Base-by-base conservation (phyloP, 768 basidiomycete genomes). In the Daedaleopsis nitida region DNA sequence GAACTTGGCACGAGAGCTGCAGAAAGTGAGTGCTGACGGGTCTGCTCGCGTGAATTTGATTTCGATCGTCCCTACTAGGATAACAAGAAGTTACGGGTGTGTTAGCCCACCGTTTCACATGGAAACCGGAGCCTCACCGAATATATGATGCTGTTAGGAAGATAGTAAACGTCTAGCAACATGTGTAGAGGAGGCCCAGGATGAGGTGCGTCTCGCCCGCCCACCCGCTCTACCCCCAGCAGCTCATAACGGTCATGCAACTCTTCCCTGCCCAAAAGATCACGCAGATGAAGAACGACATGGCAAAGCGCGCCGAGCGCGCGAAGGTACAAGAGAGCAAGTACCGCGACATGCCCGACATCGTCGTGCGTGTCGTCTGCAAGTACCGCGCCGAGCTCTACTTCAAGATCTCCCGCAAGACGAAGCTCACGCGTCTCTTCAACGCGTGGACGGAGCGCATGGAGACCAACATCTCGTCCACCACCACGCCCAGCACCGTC, bases 371-470 rank as follows among this genome's bases (percentile, higher is more conserved):
- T 72, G 91, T 95, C 65, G 80, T 89, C 52, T 94, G 92, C 74
- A 88, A 89, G 67, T 94, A 94, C 72, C 89, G 93, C 48, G 91
- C 92, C 5, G 92, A 95, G 69, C 81, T 95, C 44, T 93, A 91
- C 78, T 95, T 95, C 84, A 94, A 93, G 75, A 92, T 95, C 65
- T 91, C 91, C 10, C 88, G 93, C 72, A 94, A 94, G 76, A 92
- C 91, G 27, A 94, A 92, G 71, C 79, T 95, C 37, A 86, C 87
- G 57, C 83, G 89, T 57, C 80, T 94, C 58, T 92, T 94, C 73
- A 88, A 86, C 67, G 89, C 92, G 34, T 94, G 92, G 92, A 92
- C 91, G 27, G 90, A 91, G 53, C 82, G 92, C 64, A 95, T 95
- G 93, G 92, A 92, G 71, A 65, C 65, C 37, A 67, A 63, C 55